Conservation (phyloP, 139 green algal genomes). For the Chlamydomonas asymmetrica region DNA sequence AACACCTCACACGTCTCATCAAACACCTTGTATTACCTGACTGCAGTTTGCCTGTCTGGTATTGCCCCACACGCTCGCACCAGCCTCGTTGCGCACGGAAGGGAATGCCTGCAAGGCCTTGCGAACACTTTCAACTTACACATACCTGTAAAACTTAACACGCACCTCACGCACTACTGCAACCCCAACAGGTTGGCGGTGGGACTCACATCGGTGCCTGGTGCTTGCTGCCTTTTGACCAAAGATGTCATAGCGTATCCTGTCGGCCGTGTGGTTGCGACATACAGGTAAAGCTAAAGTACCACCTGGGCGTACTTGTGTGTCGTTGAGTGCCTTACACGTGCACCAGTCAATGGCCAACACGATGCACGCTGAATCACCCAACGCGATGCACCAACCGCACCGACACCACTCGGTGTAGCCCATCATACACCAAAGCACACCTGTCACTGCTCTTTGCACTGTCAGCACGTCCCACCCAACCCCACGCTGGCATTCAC, state of each 20-base stretch:
- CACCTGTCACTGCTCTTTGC: background rate
- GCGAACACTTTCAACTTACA: background rate
- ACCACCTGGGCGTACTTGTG: background rate
- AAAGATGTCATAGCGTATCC: slow-evolving; percentile 36
- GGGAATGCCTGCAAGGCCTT: too few relatives aligned
- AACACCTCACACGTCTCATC: background rate
- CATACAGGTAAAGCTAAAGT: slow-evolving; percentile 20
- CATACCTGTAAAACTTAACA: background rate
- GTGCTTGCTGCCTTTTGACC: slow-evolving; percentile 16
- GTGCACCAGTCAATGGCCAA: too few relatives aligned
- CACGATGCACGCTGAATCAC: too few relatives aligned
- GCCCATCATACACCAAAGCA: background rate
- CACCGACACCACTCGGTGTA: background rate
- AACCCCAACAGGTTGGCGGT: slow-evolving; percentile 23
- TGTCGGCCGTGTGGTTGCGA: slow-evolving; percentile 30
- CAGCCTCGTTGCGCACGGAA: background rate
- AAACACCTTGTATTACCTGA: background rate
- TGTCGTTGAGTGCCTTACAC: background rate
- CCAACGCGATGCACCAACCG: background rate
- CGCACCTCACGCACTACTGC: background rate
- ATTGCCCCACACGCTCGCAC: background rate
- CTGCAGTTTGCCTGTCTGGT: background rate
- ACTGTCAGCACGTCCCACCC: background rate
- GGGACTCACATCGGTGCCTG: slow-evolving; percentile 30
- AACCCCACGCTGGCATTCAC: background rate